phyloP scores from a whole-genome alignment of 2,329 filamentous ascomycete species.

The Pseudodiploospora longispora region DNA sequence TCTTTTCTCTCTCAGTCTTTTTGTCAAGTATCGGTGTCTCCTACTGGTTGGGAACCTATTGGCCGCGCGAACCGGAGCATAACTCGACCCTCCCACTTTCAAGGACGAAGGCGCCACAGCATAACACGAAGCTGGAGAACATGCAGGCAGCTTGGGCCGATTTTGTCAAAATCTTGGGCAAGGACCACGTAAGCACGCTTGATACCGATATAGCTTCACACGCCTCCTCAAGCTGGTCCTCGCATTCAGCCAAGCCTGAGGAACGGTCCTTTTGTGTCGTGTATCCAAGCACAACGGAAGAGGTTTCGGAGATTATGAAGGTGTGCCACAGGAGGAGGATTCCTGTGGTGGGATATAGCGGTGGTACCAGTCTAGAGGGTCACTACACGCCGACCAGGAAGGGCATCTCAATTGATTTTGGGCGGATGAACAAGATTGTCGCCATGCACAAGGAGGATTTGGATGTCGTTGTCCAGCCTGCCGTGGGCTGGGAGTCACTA shows the following conservation, averaged over 20 bases:
- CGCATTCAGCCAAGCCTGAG: conserved; percentile 40
- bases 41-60: conserved; percentile 53
- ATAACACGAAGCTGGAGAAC: conserved; percentile 53
- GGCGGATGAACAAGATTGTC: conserved; percentile 74
- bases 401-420: conserved; percentile 81
- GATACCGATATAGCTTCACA: conserved; percentile 48
- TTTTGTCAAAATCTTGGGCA: conserved; percentile 55
- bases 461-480: conserved; percentile 70
- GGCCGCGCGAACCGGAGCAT: conserved; percentile 40
- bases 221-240: conserved; percentile 55
- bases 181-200: conserved; percentile 55
- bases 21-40: conserved; percentile 42
- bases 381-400: conserved; percentile 78
- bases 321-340: conserved; percentile 74
- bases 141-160: conserved; percentile 65
- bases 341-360: conserved; percentile 79
- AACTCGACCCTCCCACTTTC: conserved; percentile 52
- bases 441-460: conserved; percentile 68
- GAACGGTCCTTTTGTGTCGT: conserved; percentile 62
- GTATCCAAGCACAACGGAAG: conserved; percentile 68
- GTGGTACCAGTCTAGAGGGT: conserved; percentile 83
- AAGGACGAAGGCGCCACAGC: conserved; percentile 40
- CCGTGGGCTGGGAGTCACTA: conserved; percentile 77
- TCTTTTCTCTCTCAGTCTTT: conserved; percentile 33
- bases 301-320: conserved; percentile 83